Evolutionary conservation across 768 basidiomycete genomes (phyloP).

Genomic region (Suillus luteus): DNA sequence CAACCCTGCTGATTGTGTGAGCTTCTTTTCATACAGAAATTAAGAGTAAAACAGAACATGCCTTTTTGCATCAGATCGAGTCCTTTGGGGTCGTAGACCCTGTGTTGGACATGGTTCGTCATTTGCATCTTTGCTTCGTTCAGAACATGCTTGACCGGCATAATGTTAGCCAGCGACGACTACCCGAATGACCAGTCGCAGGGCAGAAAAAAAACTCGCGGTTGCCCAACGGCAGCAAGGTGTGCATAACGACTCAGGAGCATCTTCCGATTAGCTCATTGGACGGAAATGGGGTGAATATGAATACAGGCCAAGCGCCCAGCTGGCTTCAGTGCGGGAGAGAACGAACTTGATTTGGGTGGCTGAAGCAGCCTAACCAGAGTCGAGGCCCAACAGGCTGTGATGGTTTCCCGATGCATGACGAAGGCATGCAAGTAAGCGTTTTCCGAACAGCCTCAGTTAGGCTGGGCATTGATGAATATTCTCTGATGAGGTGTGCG

Average conservation of each 20-base stretch:
- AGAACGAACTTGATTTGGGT: conserved; percentile 45
- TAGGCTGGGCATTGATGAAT: conserved; percentile 23
- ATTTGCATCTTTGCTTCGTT: too few relatives aligned
- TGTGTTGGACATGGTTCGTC: too few relatives aligned
- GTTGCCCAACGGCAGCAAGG: conserved; percentile 30
- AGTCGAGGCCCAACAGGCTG: conserved; percentile 6
- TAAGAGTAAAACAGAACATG: conserved; percentile 66
- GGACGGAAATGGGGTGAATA: conserved; percentile 50
- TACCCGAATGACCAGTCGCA: conserved; percentile 50
- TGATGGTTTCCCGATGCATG: conserved; percentile 31
- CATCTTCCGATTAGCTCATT: conserved; percentile 36
- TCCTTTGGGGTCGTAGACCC: too few relatives aligned
- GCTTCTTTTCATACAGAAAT: conserved; percentile 52
- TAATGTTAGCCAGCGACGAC: conserved; percentile 47
- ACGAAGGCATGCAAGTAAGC: conserved; percentile 34
- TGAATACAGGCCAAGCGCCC: conserved; percentile 67
- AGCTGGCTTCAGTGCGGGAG: conserved; percentile 58
- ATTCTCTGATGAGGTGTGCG: conserved; percentile 6
- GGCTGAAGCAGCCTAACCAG: conserved; percentile 33
- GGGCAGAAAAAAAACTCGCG: conserved; percentile 61
- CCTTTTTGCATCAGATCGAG: too few relatives aligned
- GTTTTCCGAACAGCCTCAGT: conserved; percentile 29
- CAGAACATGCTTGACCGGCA: conserved; percentile 29
- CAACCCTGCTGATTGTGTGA: conserved; percentile 20
- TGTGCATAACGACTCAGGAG: conserved; percentile 27